Base-by-base conservation (phyloP, 495 filamentous ascomycete species). In the Viridothelium virens region DNA sequence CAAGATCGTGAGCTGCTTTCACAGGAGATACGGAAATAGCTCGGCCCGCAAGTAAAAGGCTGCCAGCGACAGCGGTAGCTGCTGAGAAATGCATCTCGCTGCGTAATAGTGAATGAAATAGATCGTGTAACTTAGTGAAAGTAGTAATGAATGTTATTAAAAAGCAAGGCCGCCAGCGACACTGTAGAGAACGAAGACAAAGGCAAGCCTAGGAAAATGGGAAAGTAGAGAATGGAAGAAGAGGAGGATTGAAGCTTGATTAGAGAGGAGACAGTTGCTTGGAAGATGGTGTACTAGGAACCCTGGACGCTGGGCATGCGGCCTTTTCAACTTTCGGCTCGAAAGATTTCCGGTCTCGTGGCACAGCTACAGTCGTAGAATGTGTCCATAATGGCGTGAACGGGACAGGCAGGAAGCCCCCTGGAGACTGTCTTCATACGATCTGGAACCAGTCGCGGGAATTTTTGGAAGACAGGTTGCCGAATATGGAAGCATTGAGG, bases 1-100 rank as follows among this genome's bases (percentile, higher is more conserved):
- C 53, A 59, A 59, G 11, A 59, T 59, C 14, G 31, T 59, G 53
- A 59, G 53, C 53, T 34, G 53, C 53, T 36, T 59, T 59, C 14
- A 59, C 36, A 7, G 53, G 53, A 59, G 53, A 59, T 34, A 59
- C 18, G 53, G 53, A 59, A 36, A 59, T 33, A 9, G 53, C 53
- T 36, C 36, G 53, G 53, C 53, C 53, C 4, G 53, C 53, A 59
- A 59, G 53, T 3, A 59, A 14, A 36, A 59, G 53, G 53, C 53
- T 59, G 53, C 53, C 53, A 59, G 53, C 53, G 31, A 59, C 53
- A 36, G 53, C 31, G 25, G 53, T 59, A 59, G 53, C 25, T 25
- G 25, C 25, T 25, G 25, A 59, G 53, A 59, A 59, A 59, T 59
- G 31, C 53, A 59, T 59, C 31, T 33, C 36, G 53, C 7, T 7